Conservation (phyloP, 805 yeast species). For the Saturnispora ahearnii region DNA sequence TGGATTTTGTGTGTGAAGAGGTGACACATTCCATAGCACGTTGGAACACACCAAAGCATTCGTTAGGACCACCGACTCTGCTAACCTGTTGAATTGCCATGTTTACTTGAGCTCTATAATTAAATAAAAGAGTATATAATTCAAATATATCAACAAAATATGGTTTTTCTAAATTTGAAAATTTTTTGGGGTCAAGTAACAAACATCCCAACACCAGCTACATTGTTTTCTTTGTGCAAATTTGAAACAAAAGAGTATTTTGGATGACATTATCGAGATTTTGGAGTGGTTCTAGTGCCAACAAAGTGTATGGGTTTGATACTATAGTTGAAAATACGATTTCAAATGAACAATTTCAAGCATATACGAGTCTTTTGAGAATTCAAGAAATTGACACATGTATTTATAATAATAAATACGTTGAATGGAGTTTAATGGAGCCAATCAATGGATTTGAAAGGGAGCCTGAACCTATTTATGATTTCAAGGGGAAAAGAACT, state of each 20-base stretch:
- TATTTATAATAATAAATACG: slow-evolving; percentile 33
- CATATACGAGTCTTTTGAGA: slow-evolving; percentile 60
- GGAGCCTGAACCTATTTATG: slow-evolving; percentile 87
- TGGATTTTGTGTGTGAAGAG: slow-evolving; percentile 22
- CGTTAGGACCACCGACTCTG: slow-evolving; percentile 31
- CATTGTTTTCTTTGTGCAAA: not conserved
- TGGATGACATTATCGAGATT: slow-evolving; percentile 1
- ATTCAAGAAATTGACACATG: slow-evolving; percentile 70
- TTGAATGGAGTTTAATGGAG: not conserved
- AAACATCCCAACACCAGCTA: slow-evolving; percentile 5
- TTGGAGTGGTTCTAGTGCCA: slow-evolving; percentile 6
- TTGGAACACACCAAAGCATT: slow-evolving; percentile 31
- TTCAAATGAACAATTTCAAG: slow-evolving; percentile 72
- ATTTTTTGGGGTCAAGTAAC: not conserved
- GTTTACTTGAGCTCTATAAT: not conserved
- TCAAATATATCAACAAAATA: too few species aligned
- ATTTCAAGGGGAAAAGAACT: slow-evolving; percentile 68
- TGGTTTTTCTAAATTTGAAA: not conserved
- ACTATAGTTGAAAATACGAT: slow-evolving; percentile 25
- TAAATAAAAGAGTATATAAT: not conserved
- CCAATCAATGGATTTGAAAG: slow-evolving; percentile 32
- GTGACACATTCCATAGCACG: slow-evolving; percentile 33
- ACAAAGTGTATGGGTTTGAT: slow-evolving; percentile 1
- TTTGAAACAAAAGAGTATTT: too few species aligned
- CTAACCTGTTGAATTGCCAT: slow-evolving; percentile 30